Evolutionary conservation across 2,329 filamentous ascomycete genomes (phyloP).

Genomic region (Nigrospora oryzae): DNA sequence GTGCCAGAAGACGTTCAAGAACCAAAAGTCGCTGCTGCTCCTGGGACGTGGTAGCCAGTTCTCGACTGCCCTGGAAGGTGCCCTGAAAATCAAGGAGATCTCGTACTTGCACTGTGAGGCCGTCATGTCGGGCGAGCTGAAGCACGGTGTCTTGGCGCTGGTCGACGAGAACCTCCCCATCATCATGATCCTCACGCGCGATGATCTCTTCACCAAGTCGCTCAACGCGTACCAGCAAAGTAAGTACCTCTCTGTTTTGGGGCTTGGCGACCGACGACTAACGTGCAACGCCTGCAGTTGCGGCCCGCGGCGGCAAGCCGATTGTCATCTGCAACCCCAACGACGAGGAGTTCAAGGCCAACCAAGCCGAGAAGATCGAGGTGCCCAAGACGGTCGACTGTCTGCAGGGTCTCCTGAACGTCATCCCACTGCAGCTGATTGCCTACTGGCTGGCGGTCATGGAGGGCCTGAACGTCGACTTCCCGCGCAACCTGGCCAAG

Average conservation of each 20-base stretch:
- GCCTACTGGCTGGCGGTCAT: conserved; percentile 97
- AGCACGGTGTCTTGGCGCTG: conserved; percentile 94
- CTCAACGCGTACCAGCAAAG: conserved; percentile 98
- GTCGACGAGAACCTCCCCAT: conserved; percentile 98
- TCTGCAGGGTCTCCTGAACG: conserved; percentile 94
- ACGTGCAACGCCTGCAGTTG: conserved; percentile 47
- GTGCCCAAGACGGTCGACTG: conserved; percentile 92
- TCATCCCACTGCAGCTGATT: conserved; percentile 94
- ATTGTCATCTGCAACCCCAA: conserved; percentile 96
- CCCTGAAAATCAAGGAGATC: conserved; percentile 99
- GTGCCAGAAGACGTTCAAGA: conserved; percentile 85
- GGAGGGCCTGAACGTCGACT: conserved; percentile 95
- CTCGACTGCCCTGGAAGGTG: conserved; percentile 93
- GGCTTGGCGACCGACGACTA: conserved; percentile 11
- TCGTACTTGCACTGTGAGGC: conserved; percentile 99
- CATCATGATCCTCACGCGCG: conserved; percentile 98
- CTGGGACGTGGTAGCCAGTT: conserved; percentile 94
- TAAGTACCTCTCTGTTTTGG: conserved; percentile 29
- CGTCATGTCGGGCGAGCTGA: conserved; percentile 99
- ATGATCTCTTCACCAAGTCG: conserved; percentile 97
- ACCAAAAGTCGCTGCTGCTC: conserved; percentile 92
- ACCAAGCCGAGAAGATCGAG: conserved; percentile 93
- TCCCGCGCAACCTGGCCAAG: conserved; percentile 97
- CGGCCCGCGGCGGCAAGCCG: conserved; percentile 88
- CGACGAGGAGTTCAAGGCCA: conserved; percentile 81